Percentiles rank a stretch among this genome's conserved stretches.
Evolutionary conservation across 192 early-diverging fungal species (phyloP).

Genomic region (Phlyctochytrium arcticum): DNA sequence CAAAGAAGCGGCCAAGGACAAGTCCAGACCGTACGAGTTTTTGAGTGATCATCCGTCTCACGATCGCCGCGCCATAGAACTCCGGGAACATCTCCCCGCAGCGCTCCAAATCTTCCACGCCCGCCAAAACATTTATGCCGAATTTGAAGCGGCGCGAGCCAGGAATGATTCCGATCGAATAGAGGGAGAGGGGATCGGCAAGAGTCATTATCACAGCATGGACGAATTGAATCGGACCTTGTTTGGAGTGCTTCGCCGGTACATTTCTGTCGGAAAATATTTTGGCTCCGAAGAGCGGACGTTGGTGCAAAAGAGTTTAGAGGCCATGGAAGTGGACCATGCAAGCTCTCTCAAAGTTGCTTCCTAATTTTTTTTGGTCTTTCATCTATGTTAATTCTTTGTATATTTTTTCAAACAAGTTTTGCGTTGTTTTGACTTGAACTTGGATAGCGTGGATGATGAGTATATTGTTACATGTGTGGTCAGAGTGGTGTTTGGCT

Average conservation of each 20-base stretch:
- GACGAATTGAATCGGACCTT: conserved; percentile 29
- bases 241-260: conserved; percentile 18
- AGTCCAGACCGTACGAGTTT: conserved; percentile 22
- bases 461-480: too few relatives aligned
- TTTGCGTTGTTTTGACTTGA: too few relatives aligned
- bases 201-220: background rate
- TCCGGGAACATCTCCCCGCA: conserved; percentile 22
- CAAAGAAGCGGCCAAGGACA: background rate
- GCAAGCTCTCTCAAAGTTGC: too few relatives aligned
- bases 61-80: conserved; percentile 28
- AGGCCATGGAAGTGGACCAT: conserved; percentile 10
- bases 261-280: background rate
- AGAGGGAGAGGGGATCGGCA: background rate
- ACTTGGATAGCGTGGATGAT: too few relatives aligned
- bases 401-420: too few relatives aligned
- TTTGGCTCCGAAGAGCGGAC: conserved; percentile 5
- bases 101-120: conserved; percentile 35
- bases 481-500: too few relatives aligned
- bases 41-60: conserved; percentile 39
- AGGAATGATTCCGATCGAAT: background rate
- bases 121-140: background rate
- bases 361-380: too few relatives aligned
- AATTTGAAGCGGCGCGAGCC: background rate
- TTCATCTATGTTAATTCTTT: too few relatives aligned
- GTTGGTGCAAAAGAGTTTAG: conserved; percentile 16